Evolutionary conservation across 2,329 filamentous ascomycete genomes (phyloP), one percentile per base, ranked within the genome.

Genomic region (Fusarium aywerte): DNA sequence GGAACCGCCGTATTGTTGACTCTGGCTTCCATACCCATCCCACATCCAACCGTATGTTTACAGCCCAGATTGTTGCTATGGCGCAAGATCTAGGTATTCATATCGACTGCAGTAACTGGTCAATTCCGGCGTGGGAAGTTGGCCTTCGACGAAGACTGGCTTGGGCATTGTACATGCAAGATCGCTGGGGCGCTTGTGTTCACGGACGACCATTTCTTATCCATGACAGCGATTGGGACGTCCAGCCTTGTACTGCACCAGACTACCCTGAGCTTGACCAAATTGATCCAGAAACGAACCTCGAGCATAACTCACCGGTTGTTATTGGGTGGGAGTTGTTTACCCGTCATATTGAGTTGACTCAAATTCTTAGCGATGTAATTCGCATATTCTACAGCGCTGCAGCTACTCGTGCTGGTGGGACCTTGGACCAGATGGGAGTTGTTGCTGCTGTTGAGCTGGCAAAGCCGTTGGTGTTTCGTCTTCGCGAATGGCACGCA

Each of bases 121-220:
- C 84, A 12, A 85, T 90, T 39, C 87, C 88, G 3, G 76, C 79
- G 1, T 90, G 87, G 87, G 89, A 90, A 69, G 83, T 86, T 53
- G 85, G 87, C 0, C 77, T 90, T 18, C 80, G 89, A 15, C 85
- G 86, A 69, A 79, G 89, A 15, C 76, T 90, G 1, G 87, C 85
- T 0, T 91, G 89, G 88, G 87, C 84, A 3, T 75, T 89, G 1
- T 90, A 84, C 64, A 87, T 89, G 81, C 88, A 90, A 71, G 88
- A 90, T 65, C 87, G 85, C 69, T 89, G 85, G 87, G 83, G 84
- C 4, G 82, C 84, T 4, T 78, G 87, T 35, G 82, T 86, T 27
- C 84, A 87, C 65, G 87, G 87, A 9, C 80, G 86, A 25, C 86
- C 85, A 12, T 84, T 83, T 23, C 82, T 87, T 50, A 84, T 89